Base-by-base conservation (phyloP, 2,329 filamentous ascomycete species). In the Colletotrichum orbiculare region DNA sequence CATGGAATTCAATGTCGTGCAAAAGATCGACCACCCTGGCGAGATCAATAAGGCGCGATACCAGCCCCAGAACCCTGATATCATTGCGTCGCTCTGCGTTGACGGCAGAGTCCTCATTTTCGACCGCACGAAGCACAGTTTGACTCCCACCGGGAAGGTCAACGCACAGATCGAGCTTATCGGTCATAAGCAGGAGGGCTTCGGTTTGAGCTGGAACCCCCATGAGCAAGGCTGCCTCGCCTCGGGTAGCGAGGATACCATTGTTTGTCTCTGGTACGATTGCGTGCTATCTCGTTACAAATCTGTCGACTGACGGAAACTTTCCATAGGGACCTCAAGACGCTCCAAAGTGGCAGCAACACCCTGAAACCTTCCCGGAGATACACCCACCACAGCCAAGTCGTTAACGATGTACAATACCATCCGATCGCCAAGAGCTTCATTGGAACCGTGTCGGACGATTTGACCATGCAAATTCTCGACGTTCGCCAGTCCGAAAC, bases 41-140 rank as follows among this genome's bases (percentile, higher is more conserved):
- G 96, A 99, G 78, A 94, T 99, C 75, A 99, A 99, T 85, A 99
- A 98, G 82, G 96, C 96, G 13, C 90, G 96, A 70, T 98, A 98
- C 76, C 94, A 97, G 79, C 96, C 96, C 11, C 95, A 98, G 77
- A 99, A 99, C 74, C 94, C 95, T 6, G 94, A 99, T 73, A 89
- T 99, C 63, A 96, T 99, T 72, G 96, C 96, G 3, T 97, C 96
- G 0, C 90, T 97, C 79, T 94, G 93, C 69, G 88, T 93, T 8
- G 92, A 97, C 76, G 92, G 93, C 68, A 91, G 89, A 70, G 92
- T 97, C 46, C 89, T 98, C 76, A 89, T 99, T 70, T 99, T 96
- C 81, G 96, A 99, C 81, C 90, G 95, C 70, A 97, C 95, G 57
- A 98, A 97, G 84, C 95, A 98, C 76, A 90, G 91, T 53, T 88